Conservation (phyloP, 2,329 filamentous ascomycete species). For the Zymoseptoria passerinii region DNA sequence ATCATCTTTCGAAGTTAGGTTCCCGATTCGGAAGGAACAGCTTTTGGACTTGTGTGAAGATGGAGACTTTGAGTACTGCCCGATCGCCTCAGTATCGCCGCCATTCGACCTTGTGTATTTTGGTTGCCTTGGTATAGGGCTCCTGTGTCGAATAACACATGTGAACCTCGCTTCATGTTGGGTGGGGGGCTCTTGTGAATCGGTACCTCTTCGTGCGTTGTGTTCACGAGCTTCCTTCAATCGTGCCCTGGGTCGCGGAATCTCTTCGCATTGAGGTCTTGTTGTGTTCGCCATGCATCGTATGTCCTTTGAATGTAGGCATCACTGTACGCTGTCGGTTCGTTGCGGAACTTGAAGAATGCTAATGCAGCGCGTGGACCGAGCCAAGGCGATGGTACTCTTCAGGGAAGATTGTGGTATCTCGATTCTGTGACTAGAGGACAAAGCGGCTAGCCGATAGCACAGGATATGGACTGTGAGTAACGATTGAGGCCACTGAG, state of each 20-base stretch:
- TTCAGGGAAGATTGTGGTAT: too few relatives aligned
- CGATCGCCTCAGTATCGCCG: not conserved
- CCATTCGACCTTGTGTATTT: not conserved
- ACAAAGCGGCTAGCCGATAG: too few relatives aligned
- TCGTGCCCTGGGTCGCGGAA: not conserved
- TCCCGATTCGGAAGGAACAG: not conserved
- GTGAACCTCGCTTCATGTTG: not conserved
- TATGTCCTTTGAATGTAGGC: not conserved
- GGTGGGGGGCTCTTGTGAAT: not conserved
- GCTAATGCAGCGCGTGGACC: too few relatives aligned
- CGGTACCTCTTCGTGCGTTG: not conserved
- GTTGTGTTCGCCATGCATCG: not conserved
- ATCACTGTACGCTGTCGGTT: too few relatives aligned
- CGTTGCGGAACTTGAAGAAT: too few relatives aligned
- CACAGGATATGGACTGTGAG: too few relatives aligned
- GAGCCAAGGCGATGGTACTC: too few relatives aligned
- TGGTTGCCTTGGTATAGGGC: not conserved
- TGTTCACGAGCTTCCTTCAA: not conserved
- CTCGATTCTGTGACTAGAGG: too few relatives aligned
- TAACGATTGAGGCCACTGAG: not conserved
- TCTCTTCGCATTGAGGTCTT: not conserved
- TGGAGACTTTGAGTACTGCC: not conserved
- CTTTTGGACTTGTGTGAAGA: not conserved
- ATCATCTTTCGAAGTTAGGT: not conserved
- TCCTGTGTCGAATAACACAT: not conserved